Base-by-base conservation (phyloP, 164 flowering plant species). In the Sedum album region DNA sequence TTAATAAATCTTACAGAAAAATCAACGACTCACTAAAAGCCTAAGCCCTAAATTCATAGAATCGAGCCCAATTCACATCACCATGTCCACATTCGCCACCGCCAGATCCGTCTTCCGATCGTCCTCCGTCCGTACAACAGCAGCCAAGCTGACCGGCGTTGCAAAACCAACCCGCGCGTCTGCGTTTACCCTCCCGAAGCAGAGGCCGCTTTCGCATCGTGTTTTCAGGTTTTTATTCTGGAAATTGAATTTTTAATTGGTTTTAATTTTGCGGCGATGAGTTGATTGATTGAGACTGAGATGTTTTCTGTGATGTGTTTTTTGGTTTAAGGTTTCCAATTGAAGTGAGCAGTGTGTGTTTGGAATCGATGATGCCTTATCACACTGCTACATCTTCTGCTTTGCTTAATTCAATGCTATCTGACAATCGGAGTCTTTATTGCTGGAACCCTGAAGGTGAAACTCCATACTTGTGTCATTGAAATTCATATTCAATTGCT, bases 321-420 rank as follows among this genome's bases (percentile, higher is more conserved):
- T 67, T 3, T 61, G 26, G 51, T 21, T 38, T 26, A 35, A 18
- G 66, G 1, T 55, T 26, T 33, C 31, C 6, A 28, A 2, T 36
- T 17, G 49, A 63, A 77, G 93, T n/a, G n/a, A n/a, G n/a, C n/a
- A n/a, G n/a, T n/a, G n/a, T n/a, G n/a, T n/a, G n/a, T n/a, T n/a
- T n/a, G n/a, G n/a, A n/a, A n/a, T n/a, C n/a, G n/a, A n/a, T n/a
- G n/a, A n/a, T n/a, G n/a, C n/a, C n/a, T n/a, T n/a, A n/a, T n/a
- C n/a, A n/a, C n/a, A n/a, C n/a, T n/a, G n/a, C n/a, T n/a, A n/a
- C n/a, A n/a, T n/a, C 97, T 69, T 85, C 90, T 36, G 87, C 95
- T 31, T 78, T 89, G 82, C 85, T 91, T 31, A 87, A 76, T 70
- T 91, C 97, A 9, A 86, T 84, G 95, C 88, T 91, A 20, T 84